Percentiles rank a stretch among this genome's conserved stretches.
These are phyloP conservation scores for Aspergillus asperescens DNA, from an alignment of 495 filamentous ascomycete genomes.

Conservation along the genomic window DNA sequence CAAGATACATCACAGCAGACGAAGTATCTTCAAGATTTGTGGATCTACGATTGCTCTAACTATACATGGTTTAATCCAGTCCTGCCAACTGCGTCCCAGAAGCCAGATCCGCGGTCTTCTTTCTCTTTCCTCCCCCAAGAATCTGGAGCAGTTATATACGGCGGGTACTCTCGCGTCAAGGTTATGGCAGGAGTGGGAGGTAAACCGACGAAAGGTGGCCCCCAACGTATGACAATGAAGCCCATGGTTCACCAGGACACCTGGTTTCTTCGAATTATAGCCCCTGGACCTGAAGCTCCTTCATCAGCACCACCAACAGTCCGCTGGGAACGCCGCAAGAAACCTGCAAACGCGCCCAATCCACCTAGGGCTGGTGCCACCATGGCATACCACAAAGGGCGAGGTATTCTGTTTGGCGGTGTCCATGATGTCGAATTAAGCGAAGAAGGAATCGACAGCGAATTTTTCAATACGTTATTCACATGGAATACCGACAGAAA, in stretches of 20 bases:
- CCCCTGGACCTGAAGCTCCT: conserved; percentile 58
- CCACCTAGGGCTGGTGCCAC: conserved; percentile 81
- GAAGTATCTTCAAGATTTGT: conserved; percentile 72
- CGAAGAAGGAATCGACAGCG: conserved; percentile 92
- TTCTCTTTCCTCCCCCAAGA: conserved; percentile 91
- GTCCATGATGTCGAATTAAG: conserved; percentile 91
- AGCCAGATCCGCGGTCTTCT: conserved; percentile 83
- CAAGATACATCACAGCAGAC: conserved; percentile 93
- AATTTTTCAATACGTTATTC: conserved; percentile 86
- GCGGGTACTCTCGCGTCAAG: conserved; percentile 91
- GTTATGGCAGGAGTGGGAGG: conserved; percentile 40
- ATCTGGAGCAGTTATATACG: conserved; percentile 78
- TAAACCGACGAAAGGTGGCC: conserved; percentile 59
- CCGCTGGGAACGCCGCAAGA: conserved; percentile 89
- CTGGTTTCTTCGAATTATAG: conserved; percentile 82
- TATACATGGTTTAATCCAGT: conserved; percentile 72
- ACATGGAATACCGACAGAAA: conserved; percentile 94
- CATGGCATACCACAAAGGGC: conserved; percentile 87
- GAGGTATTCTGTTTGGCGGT: conserved; percentile 89
- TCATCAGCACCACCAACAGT: conserved; percentile 59
- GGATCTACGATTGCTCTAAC: conserved; percentile 64
- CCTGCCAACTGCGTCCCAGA: conserved; percentile 67
- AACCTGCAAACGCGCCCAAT: conserved; percentile 80
- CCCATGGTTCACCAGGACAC: conserved; percentile 90
- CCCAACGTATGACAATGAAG: conserved; percentile 64